phyloP scores from a whole-genome alignment of 2,329 filamentous ascomycete species.

The Talaromyces sp. region DNA sequence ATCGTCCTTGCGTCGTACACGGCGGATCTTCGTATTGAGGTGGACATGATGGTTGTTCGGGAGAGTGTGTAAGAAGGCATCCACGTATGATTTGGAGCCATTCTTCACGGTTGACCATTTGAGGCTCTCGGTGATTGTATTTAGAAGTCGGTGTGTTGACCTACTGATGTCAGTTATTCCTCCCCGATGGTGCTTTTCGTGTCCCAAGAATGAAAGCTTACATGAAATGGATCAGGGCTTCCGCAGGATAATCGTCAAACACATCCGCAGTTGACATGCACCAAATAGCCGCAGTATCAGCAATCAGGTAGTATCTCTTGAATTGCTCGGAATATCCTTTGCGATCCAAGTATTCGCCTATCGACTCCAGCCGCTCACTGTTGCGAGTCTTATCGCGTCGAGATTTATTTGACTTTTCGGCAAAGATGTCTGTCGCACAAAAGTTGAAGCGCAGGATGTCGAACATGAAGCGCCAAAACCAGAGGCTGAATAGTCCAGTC shows the following conservation, averaged over 20 bases:
- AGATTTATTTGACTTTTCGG: neutral
- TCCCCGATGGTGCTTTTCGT: too few species aligned
- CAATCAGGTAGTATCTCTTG: constrained; percentile 5
- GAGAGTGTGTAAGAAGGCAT: constrained; percentile 4
- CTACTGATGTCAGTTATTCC: neutral
- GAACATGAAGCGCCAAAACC: constrained; percentile 18
- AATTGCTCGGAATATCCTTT: constrained; percentile 16
- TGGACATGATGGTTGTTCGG: constrained; percentile 9
- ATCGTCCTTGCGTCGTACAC: neutral
- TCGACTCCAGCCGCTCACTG: constrained; percentile 1
- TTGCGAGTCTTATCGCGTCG: neutral
- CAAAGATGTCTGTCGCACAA: constrained; percentile 4
- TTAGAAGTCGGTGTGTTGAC: constrained; percentile 2
- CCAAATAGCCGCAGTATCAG: constrained; percentile 7
- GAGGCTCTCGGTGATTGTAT: constrained; percentile 2
- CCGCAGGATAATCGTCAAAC: constrained; percentile 1
- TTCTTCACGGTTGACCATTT: constrained; percentile 10
- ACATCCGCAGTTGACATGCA: constrained; percentile 6
- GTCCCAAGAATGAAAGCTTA: neutral
- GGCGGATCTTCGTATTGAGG: neutral
- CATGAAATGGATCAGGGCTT: constrained; percentile 14
- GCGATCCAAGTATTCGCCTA: constrained; percentile 12
- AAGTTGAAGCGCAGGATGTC: constrained; percentile 15
- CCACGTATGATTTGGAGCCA: constrained; percentile 16
- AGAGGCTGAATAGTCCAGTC: constrained; percentile 5